These are phyloP conservation scores for Didymella sp. DNA, from an alignment of 2,329 filamentous ascomycete species.

Conservation along the genomic window DNA sequence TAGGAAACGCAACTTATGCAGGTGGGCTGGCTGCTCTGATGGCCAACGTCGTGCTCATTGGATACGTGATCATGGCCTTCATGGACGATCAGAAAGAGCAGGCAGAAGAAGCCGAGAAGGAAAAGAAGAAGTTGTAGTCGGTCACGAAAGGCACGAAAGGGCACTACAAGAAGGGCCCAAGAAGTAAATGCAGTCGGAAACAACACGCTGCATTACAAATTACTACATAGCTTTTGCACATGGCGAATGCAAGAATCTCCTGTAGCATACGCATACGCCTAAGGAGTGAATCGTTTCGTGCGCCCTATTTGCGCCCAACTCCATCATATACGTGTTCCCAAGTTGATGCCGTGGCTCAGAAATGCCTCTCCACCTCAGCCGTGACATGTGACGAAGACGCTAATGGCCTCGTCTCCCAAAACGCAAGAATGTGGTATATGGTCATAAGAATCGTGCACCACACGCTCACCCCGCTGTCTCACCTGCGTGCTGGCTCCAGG, in stretches of 20 bases:
- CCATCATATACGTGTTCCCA: conserved; percentile 11
- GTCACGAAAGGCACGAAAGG: neutral
- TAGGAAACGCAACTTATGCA: conserved; percentile 88
- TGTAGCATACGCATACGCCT: conserved; percentile 19
- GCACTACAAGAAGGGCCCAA: neutral
- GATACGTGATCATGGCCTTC: conserved; percentile 92
- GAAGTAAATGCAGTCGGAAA: conserved; percentile 6
- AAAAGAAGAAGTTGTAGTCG: conserved; percentile 43
- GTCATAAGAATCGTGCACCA: conserved; percentile 18
- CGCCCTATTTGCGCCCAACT: conserved; percentile 11
- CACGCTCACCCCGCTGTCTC: neutral
- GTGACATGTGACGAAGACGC: neutral
- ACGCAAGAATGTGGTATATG: conserved; percentile 16
- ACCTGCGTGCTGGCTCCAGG: neutral
- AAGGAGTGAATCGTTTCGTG: conserved; percentile 27
- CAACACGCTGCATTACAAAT: conserved; percentile 34
- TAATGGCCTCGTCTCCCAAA: neutral
- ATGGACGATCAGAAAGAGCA: conserved; percentile 73
- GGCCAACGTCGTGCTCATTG: conserved; percentile 88
- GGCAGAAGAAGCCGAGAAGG: conserved; percentile 52
- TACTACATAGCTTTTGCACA: conserved; percentile 28
- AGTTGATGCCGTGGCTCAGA: neutral
- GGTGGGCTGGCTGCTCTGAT: conserved; percentile 85
- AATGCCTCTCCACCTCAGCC: neutral
- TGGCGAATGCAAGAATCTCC: conserved; percentile 4